Conservation (phyloP, 371 early-diverging fungal species). For the Syncephalastrum racemosum region DNA sequence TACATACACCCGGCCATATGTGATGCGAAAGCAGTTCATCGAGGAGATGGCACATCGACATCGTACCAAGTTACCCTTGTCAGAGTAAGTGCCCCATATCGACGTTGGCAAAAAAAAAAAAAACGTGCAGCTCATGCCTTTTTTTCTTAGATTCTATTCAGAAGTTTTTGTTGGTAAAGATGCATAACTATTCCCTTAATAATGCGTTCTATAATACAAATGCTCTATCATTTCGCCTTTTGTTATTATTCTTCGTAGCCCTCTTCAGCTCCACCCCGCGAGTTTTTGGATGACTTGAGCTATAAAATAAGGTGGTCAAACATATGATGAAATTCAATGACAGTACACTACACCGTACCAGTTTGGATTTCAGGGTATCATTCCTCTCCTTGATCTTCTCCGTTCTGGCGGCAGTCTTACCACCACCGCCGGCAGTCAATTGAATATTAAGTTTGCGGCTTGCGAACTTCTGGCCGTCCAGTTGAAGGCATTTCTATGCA, state of each 20-base stretch:
- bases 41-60: conserved; percentile 58
- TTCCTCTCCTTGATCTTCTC: conserved; percentile 67
- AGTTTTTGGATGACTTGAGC: too few species aligned
- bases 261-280: too few species aligned
- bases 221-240: too few species aligned
- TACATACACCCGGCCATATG: conserved; percentile 56
- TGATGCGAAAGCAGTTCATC: conserved; percentile 57
- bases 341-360: too few species aligned
- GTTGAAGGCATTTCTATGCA: conserved; percentile 61
- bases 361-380: conserved; percentile 19
- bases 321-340: too few species aligned
- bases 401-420: conserved; percentile 61
- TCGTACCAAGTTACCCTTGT: conserved; percentile 43
- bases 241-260: too few species aligned
- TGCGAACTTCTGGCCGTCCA: conserved; percentile 68
- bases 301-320: too few species aligned
- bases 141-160: conserved; percentile 11
- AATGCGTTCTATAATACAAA: too few species aligned
- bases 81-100: conserved; percentile 40
- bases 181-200: not conserved
- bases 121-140: not conserved
- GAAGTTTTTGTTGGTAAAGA: conserved; percentile 14
- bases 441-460: conserved; percentile 76
- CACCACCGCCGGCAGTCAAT: conserved; percentile 82
- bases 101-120: not conserved